phyloP scores from a whole-genome alignment of 2,329 filamentous ascomycete species.

The Aspergillus sergii region DNA sequence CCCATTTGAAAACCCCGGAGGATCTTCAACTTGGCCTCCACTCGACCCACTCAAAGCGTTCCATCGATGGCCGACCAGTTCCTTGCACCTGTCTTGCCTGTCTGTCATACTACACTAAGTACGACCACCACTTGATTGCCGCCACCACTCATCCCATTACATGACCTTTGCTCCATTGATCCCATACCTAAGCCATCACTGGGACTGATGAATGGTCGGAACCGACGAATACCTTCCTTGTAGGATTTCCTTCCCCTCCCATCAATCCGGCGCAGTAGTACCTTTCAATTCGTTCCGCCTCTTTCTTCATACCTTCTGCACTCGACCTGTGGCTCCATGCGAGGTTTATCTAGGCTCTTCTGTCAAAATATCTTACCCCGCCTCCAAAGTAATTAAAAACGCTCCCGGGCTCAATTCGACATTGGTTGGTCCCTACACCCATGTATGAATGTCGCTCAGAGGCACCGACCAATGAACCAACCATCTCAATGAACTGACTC shows the following conservation, averaged over 20 bases:
- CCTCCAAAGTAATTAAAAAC: slow-evolving; percentile 9
- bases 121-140: neutral
- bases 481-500: slow-evolving; percentile 4
- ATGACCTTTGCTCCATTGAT: slow-evolving; percentile 1
- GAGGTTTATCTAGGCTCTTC: slow-evolving; percentile 19
- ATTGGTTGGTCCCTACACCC: slow-evolving; percentile 7
- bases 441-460: neutral
- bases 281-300: neutral
- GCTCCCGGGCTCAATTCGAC: slow-evolving; percentile 1
- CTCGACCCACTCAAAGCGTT: slow-evolving; percentile 24
- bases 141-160: slow-evolving; percentile 4
- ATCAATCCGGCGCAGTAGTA: neutral
- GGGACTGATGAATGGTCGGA: neutral
- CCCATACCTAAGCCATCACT: neutral
- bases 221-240: neutral
- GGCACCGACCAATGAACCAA: neutral
- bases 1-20: slow-evolving; percentile 23
- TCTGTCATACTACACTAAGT: slow-evolving; percentile 19
- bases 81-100: slow-evolving; percentile 13
- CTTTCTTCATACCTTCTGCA: slow-evolving; percentile 11
- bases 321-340: slow-evolving; percentile 16
- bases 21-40: slow-evolving; percentile 26
- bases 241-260: neutral
- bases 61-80: slow-evolving; percentile 19
- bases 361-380: slow-evolving; percentile 18